Evolutionary conservation across 129 eudicot species (phyloP), one percentile per base, ranked within the genome.

Genomic region (Rutidosis leptorrhynchoides): DNA sequence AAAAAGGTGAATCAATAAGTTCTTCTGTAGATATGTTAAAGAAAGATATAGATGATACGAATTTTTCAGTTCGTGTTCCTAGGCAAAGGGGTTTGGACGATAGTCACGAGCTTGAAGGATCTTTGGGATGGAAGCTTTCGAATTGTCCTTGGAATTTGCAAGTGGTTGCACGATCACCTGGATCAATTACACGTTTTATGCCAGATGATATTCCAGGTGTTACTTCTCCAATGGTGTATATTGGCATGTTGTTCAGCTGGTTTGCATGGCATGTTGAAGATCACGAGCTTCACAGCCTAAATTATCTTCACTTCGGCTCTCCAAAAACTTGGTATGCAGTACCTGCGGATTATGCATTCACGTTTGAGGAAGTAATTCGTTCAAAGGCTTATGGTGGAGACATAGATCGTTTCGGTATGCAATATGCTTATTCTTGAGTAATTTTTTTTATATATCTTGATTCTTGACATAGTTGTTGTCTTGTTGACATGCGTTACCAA

Each of bases 191-290:
- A 5, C 87, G 96, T 22, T 93, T 89, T 69, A 89, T 93, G 96
- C 95, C 91, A 30, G 99, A 93, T 84, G 90, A 93, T 79, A 93
- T 93, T 33, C 99, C 99, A 30, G 99, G 99, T 72, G 99, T 93
- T 67, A 93, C 99, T 19, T 93, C 99, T 22, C 99, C 99, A 5
- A 93, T 93, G 99, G 87, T 93, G 21, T 93, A 93, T 68, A 71
- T 93, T 66, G 99, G 99, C 73, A 93, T 93, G 99, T 37, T 93
- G 68, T 93, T 85, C 79, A 93, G 99, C 72, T 93, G 99, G 99
- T 93, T 93, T 89, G 99, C 99, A 28, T 93, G 99, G 99, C 99
- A 93, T 79, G 96, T 93, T 69, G 99, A 93, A 83, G 99, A 93
- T 81, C 99, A 93, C 25, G 99, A 93, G 78, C 99, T 93, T 77